Conservation (phyloP, 2,329 filamentous ascomycete genomes). For the Ceratocystis harringtonii region DNA sequence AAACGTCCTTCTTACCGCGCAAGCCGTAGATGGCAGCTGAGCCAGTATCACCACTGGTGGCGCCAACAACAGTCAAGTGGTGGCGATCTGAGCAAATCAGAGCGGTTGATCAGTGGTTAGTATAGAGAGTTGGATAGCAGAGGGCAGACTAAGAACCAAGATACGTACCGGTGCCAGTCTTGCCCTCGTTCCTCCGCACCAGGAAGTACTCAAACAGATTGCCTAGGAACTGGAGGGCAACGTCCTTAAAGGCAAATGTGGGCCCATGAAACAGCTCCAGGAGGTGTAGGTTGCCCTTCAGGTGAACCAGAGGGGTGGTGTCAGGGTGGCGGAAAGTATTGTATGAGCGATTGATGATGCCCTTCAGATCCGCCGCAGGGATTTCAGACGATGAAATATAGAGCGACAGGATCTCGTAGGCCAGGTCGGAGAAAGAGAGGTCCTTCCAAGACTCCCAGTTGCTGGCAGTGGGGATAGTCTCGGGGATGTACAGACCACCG, state of each 20-base stretch:
- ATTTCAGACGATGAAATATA: conserved; percentile 81
- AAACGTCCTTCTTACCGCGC: conserved; percentile 89
- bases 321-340: conserved; percentile 71
- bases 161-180: conserved; percentile 38
- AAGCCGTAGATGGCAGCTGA: conserved; percentile 94
- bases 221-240: conserved; percentile 73
- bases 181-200: conserved; percentile 54
- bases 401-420: conserved; percentile 69
- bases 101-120: conserved; percentile 19
- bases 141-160: not conserved
- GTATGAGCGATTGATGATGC: conserved; percentile 74
- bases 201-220: conserved; percentile 90
- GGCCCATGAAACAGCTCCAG: conserved; percentile 95
- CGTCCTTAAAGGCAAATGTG: conserved; percentile 91
- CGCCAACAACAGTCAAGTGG: conserved; percentile 73
- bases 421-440: conserved; percentile 65
- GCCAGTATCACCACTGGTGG: conserved; percentile 78
- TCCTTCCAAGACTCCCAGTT: conserved; percentile 64
- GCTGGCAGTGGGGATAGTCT: conserved; percentile 53
- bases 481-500: conserved; percentile 78
- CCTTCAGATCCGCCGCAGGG: conserved; percentile 60
- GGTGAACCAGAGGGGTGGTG: conserved; percentile 63
- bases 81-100: conserved; percentile 41
- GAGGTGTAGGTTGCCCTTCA: conserved; percentile 66
- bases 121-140: not conserved